Conservation (phyloP, 2,329 filamentous ascomycete genomes). For the Fusarium napiforme region DNA sequence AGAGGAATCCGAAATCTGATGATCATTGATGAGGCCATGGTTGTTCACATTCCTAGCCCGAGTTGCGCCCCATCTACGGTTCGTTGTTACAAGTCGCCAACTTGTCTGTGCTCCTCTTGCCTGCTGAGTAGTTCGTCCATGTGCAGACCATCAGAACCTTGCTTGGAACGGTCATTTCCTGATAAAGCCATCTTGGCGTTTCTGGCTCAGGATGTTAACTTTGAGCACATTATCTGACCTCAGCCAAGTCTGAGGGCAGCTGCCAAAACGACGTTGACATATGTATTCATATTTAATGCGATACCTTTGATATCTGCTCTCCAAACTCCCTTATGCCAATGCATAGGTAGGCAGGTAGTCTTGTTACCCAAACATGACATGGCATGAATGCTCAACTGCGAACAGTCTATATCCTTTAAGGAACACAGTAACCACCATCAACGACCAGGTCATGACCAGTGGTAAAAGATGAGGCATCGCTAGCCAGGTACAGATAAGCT, state of each 20-base stretch:
- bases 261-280: constrained; percentile 1
- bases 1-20: constrained; percentile 1
- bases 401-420: constrained; percentile 45
- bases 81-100: not conserved
- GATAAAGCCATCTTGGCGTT: not conserved
- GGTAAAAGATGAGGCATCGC: constrained; percentile 84
- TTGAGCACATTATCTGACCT: not conserved
- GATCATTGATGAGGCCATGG: constrained; percentile 3
- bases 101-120: not conserved
- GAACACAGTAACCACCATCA: constrained; percentile 76
- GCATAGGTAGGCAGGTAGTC: not conserved
- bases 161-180: not conserved
- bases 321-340: constrained; percentile 6
- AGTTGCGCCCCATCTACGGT: not conserved
- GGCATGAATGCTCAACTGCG: not conserved
- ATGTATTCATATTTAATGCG: not conserved
- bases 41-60: constrained; percentile 1
- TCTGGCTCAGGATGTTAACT: not conserved
- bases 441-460: constrained; percentile 80
- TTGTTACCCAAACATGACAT: not conserved
- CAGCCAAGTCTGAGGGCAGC: not conserved
- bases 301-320: not conserved
- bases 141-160: not conserved
- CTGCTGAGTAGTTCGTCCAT: not conserved
- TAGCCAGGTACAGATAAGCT: constrained; percentile 82